phyloP scores from a whole-genome alignment of 2,329 filamentous ascomycete genomes.

The Aureobasidium sp. region DNA sequence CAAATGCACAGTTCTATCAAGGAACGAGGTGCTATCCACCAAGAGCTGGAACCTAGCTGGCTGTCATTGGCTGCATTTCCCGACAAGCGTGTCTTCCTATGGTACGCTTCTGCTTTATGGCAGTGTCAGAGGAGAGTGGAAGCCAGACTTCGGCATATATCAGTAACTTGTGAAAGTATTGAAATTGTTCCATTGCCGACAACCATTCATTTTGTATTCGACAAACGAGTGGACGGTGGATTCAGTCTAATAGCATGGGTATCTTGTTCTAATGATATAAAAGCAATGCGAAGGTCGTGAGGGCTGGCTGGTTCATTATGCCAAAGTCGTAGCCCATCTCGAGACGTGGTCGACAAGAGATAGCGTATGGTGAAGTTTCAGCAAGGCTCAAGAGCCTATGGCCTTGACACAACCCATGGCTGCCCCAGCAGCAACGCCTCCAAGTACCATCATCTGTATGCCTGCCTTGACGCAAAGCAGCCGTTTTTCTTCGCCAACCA shows the following conservation, averaged over 20 bases:
- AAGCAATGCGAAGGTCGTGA: background rate
- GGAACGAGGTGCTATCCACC: no score
- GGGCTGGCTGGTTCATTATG: background rate
- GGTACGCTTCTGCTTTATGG: no score
- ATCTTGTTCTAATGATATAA: background rate
- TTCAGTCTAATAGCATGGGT: background rate
- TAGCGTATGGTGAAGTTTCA: background rate
- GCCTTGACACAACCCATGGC: slow-evolving; percentile 15
- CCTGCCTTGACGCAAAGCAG: slow-evolving; percentile 31
- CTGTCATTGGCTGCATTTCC: no score
- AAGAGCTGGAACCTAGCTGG: no score
- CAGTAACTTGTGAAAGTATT: no score
- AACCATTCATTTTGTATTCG: background rate
- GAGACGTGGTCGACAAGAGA: background rate
- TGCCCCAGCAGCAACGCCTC: slow-evolving; percentile 58
- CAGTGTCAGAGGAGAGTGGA: no score
- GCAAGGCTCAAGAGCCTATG: background rate
- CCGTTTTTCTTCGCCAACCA: slow-evolving; percentile 37
- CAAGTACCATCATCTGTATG: slow-evolving; percentile 59
- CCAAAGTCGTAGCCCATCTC: background rate
- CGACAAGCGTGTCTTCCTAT: no score
- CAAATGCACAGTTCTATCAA: no score
- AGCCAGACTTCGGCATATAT: no score
- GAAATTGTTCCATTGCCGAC: no score
- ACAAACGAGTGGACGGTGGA: background rate